These are phyloP conservation scores for Pythium insidiosum DNA, from an alignment of 352 stramenopile genomes.

Conservation along the genomic window DNA sequence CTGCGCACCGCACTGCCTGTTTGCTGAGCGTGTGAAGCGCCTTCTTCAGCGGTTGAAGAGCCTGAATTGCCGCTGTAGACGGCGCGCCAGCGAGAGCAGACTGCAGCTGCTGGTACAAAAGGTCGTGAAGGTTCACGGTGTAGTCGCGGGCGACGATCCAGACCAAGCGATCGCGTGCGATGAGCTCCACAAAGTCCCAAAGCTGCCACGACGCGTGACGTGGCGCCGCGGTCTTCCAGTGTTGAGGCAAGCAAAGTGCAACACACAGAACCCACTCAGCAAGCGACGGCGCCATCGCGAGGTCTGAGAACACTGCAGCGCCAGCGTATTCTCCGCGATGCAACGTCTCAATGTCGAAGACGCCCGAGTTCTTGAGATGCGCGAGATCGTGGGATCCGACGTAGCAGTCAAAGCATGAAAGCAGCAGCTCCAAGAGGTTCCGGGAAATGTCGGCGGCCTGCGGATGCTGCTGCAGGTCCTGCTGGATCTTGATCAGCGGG, in stretches of 20 bases:
- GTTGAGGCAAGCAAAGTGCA: conserved; percentile 32
- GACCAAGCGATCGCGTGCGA: conserved; percentile 40
- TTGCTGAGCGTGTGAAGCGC: conserved; percentile 34
- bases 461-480: conserved; percentile 41
- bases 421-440: conserved; percentile 25
- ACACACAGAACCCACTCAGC: conserved; percentile 50
- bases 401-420: conserved; percentile 51
- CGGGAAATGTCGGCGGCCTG: conserved; percentile 18
- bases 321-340: conserved; percentile 11
- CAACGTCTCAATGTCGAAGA: conserved; percentile 35
- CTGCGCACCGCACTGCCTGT: conserved; percentile 28
- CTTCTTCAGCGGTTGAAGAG: conserved; percentile 26
- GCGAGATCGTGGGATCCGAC: conserved; percentile 37
- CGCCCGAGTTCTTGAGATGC: conserved; percentile 34
- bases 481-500: conserved; percentile 44
- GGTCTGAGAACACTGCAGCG: conserved; percentile 13
- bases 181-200: conserved; percentile 50
- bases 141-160: conserved; percentile 31
- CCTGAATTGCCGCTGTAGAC: not conserved
- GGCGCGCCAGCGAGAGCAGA: conserved; percentile 19
- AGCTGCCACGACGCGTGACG: conserved; percentile 20
- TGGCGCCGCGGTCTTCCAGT: conserved; percentile 10
- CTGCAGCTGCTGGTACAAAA: conserved; percentile 48
- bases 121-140: conserved; percentile 40
- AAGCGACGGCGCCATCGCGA: conserved; percentile 14